Percentiles rank a stretch among this genome's conserved stretches.
These are phyloP conservation scores for Lupinus albus DNA, from an alignment of 306 rosid genomes.

Conservation along the genomic window DNA sequence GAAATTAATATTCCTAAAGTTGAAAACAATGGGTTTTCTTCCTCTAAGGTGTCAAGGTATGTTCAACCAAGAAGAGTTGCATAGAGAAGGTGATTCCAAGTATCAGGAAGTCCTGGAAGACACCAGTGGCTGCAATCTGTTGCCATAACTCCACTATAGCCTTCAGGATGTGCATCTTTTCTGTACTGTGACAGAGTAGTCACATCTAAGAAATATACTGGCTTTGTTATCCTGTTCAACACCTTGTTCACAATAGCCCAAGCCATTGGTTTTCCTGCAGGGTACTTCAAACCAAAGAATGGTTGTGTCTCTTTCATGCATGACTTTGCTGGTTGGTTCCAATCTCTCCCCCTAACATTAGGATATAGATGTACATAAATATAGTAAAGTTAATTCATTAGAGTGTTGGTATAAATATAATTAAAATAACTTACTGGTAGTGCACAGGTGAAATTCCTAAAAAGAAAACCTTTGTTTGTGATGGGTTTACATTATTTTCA, in stretches of 20 bases:
- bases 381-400: not conserved
- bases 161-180: constrained; percentile 88
- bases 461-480: constrained; percentile 83
- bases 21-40: constrained; percentile 49
- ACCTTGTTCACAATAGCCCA: constrained; percentile 87
- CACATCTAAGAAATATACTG: constrained; percentile 76
- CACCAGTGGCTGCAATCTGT: constrained; percentile 97
- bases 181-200: constrained; percentile 75
- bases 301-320: constrained; percentile 71
- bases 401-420: not conserved
- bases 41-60: constrained; percentile 19
- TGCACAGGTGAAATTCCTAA: constrained; percentile 93
- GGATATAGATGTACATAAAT: not conserved
- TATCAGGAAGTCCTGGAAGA: constrained; percentile 93
- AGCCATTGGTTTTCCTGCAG: constrained; percentile 80
- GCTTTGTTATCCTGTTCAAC: constrained; percentile 61
- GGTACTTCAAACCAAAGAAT: constrained; percentile 71
- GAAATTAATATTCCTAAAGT: constrained; percentile 33
- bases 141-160: constrained; percentile 57
- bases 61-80: constrained; percentile 62
- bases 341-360: constrained; percentile 73
- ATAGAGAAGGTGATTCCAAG: constrained; percentile 82
- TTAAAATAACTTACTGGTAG: constrained; percentile 65
- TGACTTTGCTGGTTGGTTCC: constrained; percentile 77
- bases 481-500: constrained; percentile 60